phyloP scores from a whole-genome alignment of 2,329 filamentous ascomycete genomes.

The Chaetothyriales sp. region DNA sequence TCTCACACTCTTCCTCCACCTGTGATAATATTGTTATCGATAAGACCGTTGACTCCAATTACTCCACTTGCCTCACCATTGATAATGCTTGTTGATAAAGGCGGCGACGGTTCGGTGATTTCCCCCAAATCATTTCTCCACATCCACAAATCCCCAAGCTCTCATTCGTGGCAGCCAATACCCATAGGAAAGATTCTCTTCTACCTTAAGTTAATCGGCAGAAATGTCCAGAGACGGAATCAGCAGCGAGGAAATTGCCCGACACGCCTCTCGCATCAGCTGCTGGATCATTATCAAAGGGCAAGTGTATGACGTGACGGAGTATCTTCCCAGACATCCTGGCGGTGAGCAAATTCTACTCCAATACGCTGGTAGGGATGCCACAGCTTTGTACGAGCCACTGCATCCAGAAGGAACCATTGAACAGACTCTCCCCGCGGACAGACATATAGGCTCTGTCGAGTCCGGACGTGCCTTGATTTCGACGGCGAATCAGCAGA shows the following conservation, averaged over 20 bases:
- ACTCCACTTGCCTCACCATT: too few species aligned
- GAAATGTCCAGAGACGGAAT: not conserved
- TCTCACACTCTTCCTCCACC: too few species aligned
- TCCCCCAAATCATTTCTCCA: too few species aligned
- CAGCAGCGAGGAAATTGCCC: constrained; percentile 48
- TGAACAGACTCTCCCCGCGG: constrained; percentile 23
- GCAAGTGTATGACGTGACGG: constrained; percentile 64
- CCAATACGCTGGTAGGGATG: constrained; percentile 64
- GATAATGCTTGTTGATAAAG: too few species aligned
- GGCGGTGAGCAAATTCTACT: constrained; percentile 80
- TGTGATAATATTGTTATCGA: too few species aligned
- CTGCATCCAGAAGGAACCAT: constrained; percentile 9
- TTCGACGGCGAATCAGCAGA: constrained; percentile 26
- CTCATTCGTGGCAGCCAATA: too few species aligned
- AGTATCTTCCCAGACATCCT: constrained; percentile 73
- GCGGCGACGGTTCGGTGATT: too few species aligned
- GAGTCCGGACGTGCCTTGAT: constrained; percentile 34
- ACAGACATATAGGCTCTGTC: constrained; percentile 34
- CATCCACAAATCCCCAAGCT: too few species aligned
- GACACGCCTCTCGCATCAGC: constrained; percentile 64
- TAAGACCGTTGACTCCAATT: too few species aligned
- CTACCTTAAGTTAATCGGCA: not conserved
- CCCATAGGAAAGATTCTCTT: not conserved
- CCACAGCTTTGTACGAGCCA: constrained; percentile 23
- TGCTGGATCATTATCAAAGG: constrained; percentile 79